Conservation (phyloP, 2,329 filamentous ascomycete species). For the Triangularia setosa region DNA sequence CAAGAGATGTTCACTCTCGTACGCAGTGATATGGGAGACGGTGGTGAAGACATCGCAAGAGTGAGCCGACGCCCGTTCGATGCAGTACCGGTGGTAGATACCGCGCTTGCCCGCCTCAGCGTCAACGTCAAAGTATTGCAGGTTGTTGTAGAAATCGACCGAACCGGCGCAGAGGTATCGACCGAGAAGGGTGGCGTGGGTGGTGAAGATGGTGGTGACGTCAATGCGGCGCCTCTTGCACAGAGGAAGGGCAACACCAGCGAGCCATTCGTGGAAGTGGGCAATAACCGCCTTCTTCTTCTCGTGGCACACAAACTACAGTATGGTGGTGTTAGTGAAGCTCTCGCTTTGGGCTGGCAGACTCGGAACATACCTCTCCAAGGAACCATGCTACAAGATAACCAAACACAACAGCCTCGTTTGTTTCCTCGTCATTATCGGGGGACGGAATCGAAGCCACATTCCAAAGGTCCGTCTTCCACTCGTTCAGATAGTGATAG, state of each 20-base stretch:
- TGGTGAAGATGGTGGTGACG: slow-evolving; percentile 97
- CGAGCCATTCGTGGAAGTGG: slow-evolving; percentile 98
- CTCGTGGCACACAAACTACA: slow-evolving; percentile 84
- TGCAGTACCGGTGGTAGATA: slow-evolving; percentile 98
- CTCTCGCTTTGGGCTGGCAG: slow-evolving; percentile 41
- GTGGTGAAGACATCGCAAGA: slow-evolving; percentile 96
- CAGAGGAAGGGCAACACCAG: slow-evolving; percentile 87
- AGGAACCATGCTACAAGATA: slow-evolving; percentile 98
- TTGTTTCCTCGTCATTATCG: slow-evolving; percentile 87
- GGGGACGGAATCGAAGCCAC: slow-evolving; percentile 90
- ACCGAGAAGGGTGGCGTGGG: slow-evolving; percentile 90
- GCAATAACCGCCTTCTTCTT: slow-evolving; percentile 89
- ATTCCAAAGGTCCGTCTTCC: slow-evolving; percentile 96
- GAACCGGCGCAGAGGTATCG: slow-evolving; percentile 96
- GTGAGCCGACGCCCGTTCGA: slow-evolving; percentile 90
- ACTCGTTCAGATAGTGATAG: slow-evolving; percentile 88
- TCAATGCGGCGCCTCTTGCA: slow-evolving; percentile 94
- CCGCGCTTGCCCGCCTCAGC: slow-evolving; percentile 95
- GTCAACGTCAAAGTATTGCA: slow-evolving; percentile 95
- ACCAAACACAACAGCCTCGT: slow-evolving; percentile 95
- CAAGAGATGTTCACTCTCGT: slow-evolving; percentile 93
- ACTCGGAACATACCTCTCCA: slow-evolving; percentile 60
- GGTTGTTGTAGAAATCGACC: slow-evolving; percentile 98
- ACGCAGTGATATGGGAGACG: slow-evolving; percentile 96
- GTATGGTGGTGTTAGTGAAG: slow-evolving; percentile 44